Evolutionary conservation across 495 filamentous ascomycete genomes (phyloP), one percentile per base, ranked within the genome.

Genomic region (Apodospora peruviana): DNA sequence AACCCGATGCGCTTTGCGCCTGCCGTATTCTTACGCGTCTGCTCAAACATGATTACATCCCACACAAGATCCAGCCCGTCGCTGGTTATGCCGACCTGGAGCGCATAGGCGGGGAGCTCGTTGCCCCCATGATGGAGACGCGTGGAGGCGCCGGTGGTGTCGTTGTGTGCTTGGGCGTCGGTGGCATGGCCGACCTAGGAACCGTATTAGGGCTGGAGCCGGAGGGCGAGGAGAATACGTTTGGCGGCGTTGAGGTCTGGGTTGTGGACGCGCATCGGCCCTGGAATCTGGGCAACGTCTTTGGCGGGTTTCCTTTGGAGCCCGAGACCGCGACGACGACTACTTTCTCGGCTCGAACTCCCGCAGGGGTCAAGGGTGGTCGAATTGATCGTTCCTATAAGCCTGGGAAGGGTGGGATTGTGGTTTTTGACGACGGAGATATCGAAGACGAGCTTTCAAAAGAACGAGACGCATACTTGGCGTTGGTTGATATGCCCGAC

Each of bases 31-130:
- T 98, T 14, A 93, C 93, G 1, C 78, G 83, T 12, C 78, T 97
- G 16, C 76, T 98, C 43, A 96, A 91, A 73, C 86, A 89, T 73
- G 93, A 98, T 74, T 97, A 91, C 62, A 94, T 98, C 55, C 85
- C 85, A n/a, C 91, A 97, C 70, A 96, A 95, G 74, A 95, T 97
- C 51, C 88, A 95, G 56, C 93, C 94, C 4, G 84, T 98, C 29
- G 79, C 86, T 14, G 93, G 93, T 25, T 96, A 96, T 82, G 84
- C 81, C 53, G 93, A 97, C 60, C 83, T 98, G 32, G 73, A 86
- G 58, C 80, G 82, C 57, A 82, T 81, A 22, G 89, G 89, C 23
- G 74, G 80, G 61, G 82, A 88, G 51, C 74, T 93, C 42, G 81
- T 96, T 45, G 74, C 71, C 40, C 88, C 87, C 8, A 91, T 95